These are phyloP conservation scores for Chondrus crispus DNA, from an alignment of 23 red algal species.

Conservation along the genomic window DNA sequence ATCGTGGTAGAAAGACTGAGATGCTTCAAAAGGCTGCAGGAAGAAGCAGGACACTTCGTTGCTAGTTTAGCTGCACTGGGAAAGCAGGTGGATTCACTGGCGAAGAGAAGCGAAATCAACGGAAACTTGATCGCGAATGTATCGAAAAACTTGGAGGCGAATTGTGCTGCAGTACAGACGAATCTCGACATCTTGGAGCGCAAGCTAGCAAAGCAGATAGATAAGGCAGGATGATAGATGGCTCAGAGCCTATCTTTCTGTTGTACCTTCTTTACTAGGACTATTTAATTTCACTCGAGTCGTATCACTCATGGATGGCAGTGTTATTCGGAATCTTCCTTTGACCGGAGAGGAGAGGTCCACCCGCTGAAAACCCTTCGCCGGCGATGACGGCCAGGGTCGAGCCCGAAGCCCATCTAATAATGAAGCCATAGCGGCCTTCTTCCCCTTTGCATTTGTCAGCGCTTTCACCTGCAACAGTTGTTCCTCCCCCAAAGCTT, in stretches of 20 bases:
- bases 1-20: conserved; percentile 30
- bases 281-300: neutral
- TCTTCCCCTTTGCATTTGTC: no score
- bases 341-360: neutral
- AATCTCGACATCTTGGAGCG: conserved; percentile 40
- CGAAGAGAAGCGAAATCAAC: conserved; percentile 27
- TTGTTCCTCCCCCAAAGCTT: no score
- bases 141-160: conserved; percentile 4
- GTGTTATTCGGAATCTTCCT: neutral
- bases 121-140: conserved; percentile 22
- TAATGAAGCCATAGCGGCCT: no score
- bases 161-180: neutral
- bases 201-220: neutral
- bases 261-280: neutral
- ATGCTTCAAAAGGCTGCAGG: conserved; percentile 45
- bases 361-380: conserved; percentile 19
- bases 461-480: no score
- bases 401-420: no score
- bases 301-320: neutral
- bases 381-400: conserved; percentile 28
- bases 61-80: neutral
- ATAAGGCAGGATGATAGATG: neutral
- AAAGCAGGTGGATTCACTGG: conserved; percentile 27
- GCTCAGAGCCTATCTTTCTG: conserved; percentile 4
- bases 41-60: conserved; percentile 38